Evolutionary conservation across 495 filamentous ascomycete species (phyloP), one percentile per base, ranked within the genome.

Genomic region (Paragyromitra xinjiangensis): DNA sequence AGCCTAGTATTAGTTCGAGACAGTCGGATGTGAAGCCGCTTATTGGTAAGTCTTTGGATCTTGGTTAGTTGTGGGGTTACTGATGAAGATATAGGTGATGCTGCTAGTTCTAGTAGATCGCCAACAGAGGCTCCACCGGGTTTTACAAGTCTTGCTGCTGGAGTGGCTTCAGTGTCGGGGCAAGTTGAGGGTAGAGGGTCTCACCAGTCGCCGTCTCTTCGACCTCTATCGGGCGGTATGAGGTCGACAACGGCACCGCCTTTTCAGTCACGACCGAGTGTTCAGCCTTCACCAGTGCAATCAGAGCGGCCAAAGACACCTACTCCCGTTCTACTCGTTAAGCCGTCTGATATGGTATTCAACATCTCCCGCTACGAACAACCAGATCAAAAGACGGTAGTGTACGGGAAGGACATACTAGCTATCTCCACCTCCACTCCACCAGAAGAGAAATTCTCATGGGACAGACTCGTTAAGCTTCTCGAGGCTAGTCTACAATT

Each of bases 291-390:
- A 14, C 51, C 22, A 11, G 39, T 14, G 37, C 39, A 19, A 29
- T 0, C 24, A 59, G 11, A 6, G 34, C 12, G 22, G 24, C 3
- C 55, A 16, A 59, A 16, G 24, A 39, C 12, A 8, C 37, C 29
- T 42, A 19, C 37, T 5, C 37, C 34, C 6, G 6, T 3, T 14
- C 34, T 7, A 2, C 65, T 4, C 3, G 5, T 72, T 6, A 34
- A 62, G 12, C 75, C 77, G 0, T 48, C 37, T 6, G 61, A 71
- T 4, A 79, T 79, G 77, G 40, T 73, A n/a, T 79, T 79, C 44
- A 51, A 70, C 51, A 64, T 79, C 62, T 48, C 65, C 7, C 77
- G 75, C 42, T 78, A 78, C 65, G 51, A 64, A 7, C 16, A 26
- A 6, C 51, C 61, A 11, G 45, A 59, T 16, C 44, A 64, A 45